Conservation (phyloP, 2,329 filamentous ascomycete species). For the Fusarium odoratissimum region DNA sequence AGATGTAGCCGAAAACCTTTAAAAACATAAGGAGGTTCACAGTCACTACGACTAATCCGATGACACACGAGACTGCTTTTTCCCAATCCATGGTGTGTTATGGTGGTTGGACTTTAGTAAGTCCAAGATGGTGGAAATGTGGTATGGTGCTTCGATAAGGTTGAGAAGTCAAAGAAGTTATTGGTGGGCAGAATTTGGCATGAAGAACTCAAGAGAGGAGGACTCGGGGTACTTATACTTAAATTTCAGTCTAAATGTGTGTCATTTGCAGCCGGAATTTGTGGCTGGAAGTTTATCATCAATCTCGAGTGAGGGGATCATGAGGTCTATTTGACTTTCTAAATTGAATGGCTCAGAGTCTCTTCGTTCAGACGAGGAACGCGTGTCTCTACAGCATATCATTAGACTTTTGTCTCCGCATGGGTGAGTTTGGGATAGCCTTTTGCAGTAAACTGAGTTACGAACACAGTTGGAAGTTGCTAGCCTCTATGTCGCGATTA, state of each 20-base stretch:
- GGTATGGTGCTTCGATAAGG: neutral
- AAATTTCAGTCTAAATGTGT: neutral
- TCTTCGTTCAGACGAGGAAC: neutral
- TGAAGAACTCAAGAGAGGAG: neutral
- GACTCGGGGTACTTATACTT: neutral
- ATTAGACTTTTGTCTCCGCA: neutral
- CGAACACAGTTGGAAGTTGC: neutral
- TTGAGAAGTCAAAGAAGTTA: neutral
- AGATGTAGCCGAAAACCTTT: neutral
- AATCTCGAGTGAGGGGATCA: neutral
- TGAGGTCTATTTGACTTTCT: neutral
- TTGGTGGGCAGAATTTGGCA: neutral
- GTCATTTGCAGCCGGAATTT: neutral
- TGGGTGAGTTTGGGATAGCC: too few relatives aligned
- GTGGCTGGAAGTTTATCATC: neutral
- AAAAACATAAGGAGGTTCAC: neutral
- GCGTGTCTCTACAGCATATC: rapidly evolving
- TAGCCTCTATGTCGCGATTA: too few relatives aligned
- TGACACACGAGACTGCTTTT: neutral
- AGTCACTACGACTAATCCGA: neutral
- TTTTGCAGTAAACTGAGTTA: neutral
- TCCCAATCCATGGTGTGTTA: neutral
- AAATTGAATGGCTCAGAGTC: too few relatives aligned
- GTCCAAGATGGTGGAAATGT: neutral
- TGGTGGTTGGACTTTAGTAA: neutral